Percentiles rank a stretch among this genome's conserved stretches.
These are phyloP conservation scores for Taiwanofungus camphoratus DNA, from an alignment of 1,284 basidiomycete species.

Conservation along the genomic window DNA sequence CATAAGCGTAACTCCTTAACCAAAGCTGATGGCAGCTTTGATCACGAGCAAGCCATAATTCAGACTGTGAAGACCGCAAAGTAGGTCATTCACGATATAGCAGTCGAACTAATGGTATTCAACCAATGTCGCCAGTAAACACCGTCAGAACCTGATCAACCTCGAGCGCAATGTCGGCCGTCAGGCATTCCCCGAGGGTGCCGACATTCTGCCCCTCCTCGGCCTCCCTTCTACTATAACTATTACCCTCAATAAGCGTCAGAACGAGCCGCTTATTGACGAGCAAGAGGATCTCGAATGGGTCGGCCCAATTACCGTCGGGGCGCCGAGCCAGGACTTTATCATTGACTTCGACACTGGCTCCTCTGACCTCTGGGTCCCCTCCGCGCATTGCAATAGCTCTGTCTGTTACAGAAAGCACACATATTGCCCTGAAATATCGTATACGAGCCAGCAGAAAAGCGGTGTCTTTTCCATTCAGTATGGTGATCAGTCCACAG, in stretches of 20 bases:
- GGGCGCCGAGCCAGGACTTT: conserved; percentile 18
- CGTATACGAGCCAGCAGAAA: conserved; percentile 30
- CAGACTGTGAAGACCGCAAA: conserved; percentile 18
- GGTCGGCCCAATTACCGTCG: conserved; percentile 24
- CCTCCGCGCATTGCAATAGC: conserved; percentile 25
- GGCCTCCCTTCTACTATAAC: conserved; percentile 14
- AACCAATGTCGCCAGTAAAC: conserved; percentile 16
- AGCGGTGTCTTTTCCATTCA: conserved; percentile 33
- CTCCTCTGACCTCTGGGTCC: conserved; percentile 18
- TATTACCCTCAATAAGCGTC: conserved; percentile 30
- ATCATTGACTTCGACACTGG: conserved; percentile 20
- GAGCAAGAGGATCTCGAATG: conserved; percentile 18
- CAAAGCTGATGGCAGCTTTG: conserved; percentile 21
- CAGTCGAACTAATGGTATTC: background rate
- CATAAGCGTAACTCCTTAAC: conserved; percentile 16
- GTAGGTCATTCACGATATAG: conserved; percentile 7
- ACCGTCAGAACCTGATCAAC: conserved; percentile 19
- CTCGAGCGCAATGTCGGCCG: conserved; percentile 9
- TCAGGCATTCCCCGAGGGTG: conserved; percentile 3
- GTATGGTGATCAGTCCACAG: conserved; percentile 51
- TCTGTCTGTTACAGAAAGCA: conserved; percentile 18
- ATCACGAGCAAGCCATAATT: conserved; percentile 18
- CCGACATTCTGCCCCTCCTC: conserved; percentile 6
- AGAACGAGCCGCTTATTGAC: conserved; percentile 12
- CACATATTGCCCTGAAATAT: conserved; percentile 27